These are phyloP conservation scores for Chamaenerion angustifolium DNA, from an alignment of 345 rosid genomes.

Conservation along the genomic window DNA sequence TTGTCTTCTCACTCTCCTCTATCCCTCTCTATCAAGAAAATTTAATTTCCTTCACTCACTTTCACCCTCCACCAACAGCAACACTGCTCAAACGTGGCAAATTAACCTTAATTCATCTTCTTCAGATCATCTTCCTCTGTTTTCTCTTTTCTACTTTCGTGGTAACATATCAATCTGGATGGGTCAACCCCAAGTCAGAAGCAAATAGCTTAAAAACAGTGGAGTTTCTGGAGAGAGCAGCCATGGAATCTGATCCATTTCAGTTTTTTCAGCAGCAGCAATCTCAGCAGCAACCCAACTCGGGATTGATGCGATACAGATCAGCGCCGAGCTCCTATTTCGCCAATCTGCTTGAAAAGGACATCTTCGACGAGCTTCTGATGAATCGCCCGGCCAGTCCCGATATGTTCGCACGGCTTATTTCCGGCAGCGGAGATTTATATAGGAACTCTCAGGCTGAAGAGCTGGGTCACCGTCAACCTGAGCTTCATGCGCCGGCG, in stretches of 20 bases:
- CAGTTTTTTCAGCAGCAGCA: conserved; percentile 7
- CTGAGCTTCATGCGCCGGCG: conserved; percentile 7
- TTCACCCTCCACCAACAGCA: conserved; percentile 3
- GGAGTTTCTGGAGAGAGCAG: background rate
- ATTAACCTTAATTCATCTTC: background rate
- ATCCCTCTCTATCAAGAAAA: conserved; percentile 5
- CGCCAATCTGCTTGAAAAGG: conserved; percentile 15
- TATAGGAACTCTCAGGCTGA: conserved; percentile 3
- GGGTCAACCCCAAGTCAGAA: background rate
- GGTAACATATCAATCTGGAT: background rate
- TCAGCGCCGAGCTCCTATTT: conserved; percentile 38
- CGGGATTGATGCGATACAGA: conserved; percentile 28
- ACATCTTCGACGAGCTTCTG: conserved; percentile 24
- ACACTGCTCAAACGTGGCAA: conserved; percentile 18
- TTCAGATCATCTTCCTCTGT: background rate
- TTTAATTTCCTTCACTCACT: background rate
- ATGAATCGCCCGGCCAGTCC: conserved; percentile 27
- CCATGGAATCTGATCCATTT: conserved; percentile 28
- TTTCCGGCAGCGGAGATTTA: conserved; percentile 6
- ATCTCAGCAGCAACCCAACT: conserved; percentile 10
- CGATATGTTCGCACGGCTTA: conserved; percentile 19
- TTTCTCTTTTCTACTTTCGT: background rate
- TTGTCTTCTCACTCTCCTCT: conserved; percentile 7
- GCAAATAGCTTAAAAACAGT: background rate
- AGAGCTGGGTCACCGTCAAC: background rate